Evolutionary conservation across 1,284 basidiomycete genomes (phyloP), one percentile per base, ranked within the genome.

Genomic region (Cryptococcus hybrid): DNA sequence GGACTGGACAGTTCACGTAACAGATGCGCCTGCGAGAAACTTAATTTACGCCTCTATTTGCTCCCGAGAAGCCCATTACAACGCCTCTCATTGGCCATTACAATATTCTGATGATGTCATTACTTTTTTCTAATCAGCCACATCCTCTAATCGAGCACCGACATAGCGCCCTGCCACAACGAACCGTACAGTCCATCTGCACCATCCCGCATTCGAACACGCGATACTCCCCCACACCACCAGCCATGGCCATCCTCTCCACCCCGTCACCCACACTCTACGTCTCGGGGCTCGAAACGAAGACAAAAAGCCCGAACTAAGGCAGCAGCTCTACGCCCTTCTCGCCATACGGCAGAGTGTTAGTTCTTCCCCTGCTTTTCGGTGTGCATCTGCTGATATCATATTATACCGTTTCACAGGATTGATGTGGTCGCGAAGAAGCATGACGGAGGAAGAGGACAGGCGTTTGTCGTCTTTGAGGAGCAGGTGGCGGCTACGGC

Each of bases 361-460:
- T 54, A 61, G 77, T 73, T 40, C 12, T 15, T 9, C 40, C 55
- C 40, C 48, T 37, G 9, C 45, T 30, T 15, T 42, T 35, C 40
- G 34, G 12, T 12, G 13, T 37, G 11, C 34, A 3, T 9, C 18
- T 18, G 39, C 49, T 40, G 24, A 45, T 47, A n/a, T n/a, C n/a
- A n/a, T n/a, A 24, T 24, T 24, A 24, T 24, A 24, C 24, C 34
- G 11, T 1, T 13, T 8, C n/a, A n/a, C 59, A 78, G 75, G 48
- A 84, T 98, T 78, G 95, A 99, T 77, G 85, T 99, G 52, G 85
- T 98, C 52, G 93, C 95, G n/a, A 87, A 89, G 46, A 93, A 97
- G 64, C 69, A 76, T 54, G 61, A 84, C 54, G 89, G 87, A 72
- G 93, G 93, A 86, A 85, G 90, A 61, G 95, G 95, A 2, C 94